phyloP scores from a whole-genome alignment of 106 monocot genomes.

The Dioscorea alata region DNA sequence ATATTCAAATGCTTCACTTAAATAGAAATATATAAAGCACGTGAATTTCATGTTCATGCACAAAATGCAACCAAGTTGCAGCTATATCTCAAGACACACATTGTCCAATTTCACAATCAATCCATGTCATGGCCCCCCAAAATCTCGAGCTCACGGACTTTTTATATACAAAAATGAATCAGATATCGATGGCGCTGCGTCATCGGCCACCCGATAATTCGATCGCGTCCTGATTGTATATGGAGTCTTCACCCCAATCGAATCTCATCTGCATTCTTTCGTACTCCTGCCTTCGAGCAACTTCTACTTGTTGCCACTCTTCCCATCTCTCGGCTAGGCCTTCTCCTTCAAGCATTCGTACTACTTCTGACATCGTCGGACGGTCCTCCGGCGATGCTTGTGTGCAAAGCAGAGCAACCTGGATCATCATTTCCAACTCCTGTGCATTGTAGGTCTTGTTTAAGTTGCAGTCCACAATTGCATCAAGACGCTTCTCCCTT shows the following conservation, averaged over 20 bases:
- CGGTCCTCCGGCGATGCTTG: slow-evolving; percentile 62
- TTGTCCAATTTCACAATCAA: too few relatives aligned
- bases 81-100: too few relatives aligned
- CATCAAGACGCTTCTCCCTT: slow-evolving; percentile 62
- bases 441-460: slow-evolving; percentile 36
- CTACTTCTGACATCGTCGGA: slow-evolving; percentile 72
- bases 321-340: slow-evolving; percentile 74
- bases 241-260: slow-evolving; percentile 80
- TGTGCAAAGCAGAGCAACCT: slow-evolving; percentile 62
- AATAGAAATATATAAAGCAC: too few relatives aligned
- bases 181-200: too few relatives aligned
- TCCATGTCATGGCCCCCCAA: too few relatives aligned
- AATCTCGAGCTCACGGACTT: too few relatives aligned
- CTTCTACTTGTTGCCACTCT: slow-evolving; percentile 88
- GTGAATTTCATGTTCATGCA: too few relatives aligned
- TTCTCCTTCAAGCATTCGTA: slow-evolving; percentile 78
- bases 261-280: slow-evolving; percentile 69
- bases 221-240: slow-evolving; percentile 67
- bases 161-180: too few relatives aligned
- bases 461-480: slow-evolving; percentile 71
- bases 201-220: slow-evolving; percentile 78
- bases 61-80: too few relatives aligned
- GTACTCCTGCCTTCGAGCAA: slow-evolving; percentile 58
- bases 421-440: slow-evolving; percentile 82
- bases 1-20: too few relatives aligned